A percentile compares a stretch with the other conserved stretches of the same genome.
Conservation (phyloP, 2,329 filamentous ascomycete genomes). For the Coniochaeta hoffmannii region DNA sequence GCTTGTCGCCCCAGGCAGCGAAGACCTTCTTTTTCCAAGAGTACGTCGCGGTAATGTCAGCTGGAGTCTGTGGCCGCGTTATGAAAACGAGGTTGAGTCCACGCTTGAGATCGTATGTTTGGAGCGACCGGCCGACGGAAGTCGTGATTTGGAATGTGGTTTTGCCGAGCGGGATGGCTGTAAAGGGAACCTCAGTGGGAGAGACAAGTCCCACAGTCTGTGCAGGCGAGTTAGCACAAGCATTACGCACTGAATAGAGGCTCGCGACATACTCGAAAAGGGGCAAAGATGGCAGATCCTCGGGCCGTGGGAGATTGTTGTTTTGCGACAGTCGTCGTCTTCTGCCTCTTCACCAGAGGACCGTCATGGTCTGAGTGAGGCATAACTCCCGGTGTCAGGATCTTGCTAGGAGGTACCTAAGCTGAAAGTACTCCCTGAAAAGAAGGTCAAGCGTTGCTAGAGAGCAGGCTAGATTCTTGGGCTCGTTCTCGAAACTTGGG, state of each 20-base stretch:
- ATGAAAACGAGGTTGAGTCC: conserved; percentile 92
- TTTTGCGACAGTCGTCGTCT: neutral
- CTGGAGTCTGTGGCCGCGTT: conserved; percentile 81
- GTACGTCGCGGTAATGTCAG: conserved; percentile 74
- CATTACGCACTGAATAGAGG: neutral
- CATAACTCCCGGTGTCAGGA: conserved; percentile 29
- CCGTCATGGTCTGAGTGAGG: conserved; percentile 48
- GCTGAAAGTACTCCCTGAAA: too few relatives aligned
- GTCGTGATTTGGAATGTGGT: conserved; percentile 97
- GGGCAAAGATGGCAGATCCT: conserved; percentile 81
- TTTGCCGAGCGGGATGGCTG: conserved; percentile 80
- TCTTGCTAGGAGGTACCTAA: too few relatives aligned
- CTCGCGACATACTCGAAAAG: conserved; percentile 66
- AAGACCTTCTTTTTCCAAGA: conserved; percentile 84
- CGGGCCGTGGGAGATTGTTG: conserved; percentile 7
- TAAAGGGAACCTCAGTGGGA: conserved; percentile 83
- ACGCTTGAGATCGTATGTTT: conserved; percentile 90
- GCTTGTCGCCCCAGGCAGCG: conserved; percentile 75
- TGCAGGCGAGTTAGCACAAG: neutral
- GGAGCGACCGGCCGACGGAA: conserved; percentile 79
- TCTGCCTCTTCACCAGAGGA: conserved; percentile 28
- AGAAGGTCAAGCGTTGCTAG: neutral
- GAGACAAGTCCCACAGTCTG: conserved; percentile 92
- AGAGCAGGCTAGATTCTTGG: neutral
- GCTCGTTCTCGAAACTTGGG: neutral